Conservation (phyloP, 305 asterid genomes). For the Fraxinus albicans region DNA sequence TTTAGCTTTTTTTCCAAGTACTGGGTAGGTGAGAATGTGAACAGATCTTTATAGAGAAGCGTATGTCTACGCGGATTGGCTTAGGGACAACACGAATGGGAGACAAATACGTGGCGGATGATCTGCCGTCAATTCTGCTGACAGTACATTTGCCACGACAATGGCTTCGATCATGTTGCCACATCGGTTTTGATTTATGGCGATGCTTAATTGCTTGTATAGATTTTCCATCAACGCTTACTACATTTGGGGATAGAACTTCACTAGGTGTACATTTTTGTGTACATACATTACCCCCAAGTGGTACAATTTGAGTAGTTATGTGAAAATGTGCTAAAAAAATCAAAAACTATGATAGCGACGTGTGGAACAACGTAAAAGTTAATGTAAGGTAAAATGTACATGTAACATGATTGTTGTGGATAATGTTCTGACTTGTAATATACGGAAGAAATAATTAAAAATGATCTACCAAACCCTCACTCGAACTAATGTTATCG, state of each 20-base stretch:
- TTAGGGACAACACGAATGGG: not conserved
- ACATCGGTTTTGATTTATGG: not conserved
- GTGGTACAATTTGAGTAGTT: too few relatives aligned
- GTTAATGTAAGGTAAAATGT: too few relatives aligned
- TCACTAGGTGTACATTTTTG: too few relatives aligned
- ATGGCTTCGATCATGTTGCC: not conserved
- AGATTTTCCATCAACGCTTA: not conserved
- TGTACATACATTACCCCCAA: too few relatives aligned
- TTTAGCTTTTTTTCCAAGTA: not conserved
- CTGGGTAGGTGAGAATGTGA: not conserved
- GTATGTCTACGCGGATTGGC: not conserved
- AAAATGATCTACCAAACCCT: too few relatives aligned
- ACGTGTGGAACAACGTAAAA: too few relatives aligned
- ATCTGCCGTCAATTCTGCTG: not conserved
- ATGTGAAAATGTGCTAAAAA: too few relatives aligned
- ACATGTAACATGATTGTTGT: too few relatives aligned
- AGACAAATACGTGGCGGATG: not conserved
- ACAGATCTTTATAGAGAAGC: not conserved
- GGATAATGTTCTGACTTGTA: too few relatives aligned
- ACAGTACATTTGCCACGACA: slow-evolving; percentile 1
- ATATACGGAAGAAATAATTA: too few relatives aligned
- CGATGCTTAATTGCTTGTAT: not conserved
- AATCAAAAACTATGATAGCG: too few relatives aligned
- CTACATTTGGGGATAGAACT: not conserved
- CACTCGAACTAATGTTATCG: too few relatives aligned